These are phyloP conservation scores for Alternaria novae-zelandiae DNA, from an alignment of 2,329 filamentous ascomycete species.

Conservation along the genomic window DNA sequence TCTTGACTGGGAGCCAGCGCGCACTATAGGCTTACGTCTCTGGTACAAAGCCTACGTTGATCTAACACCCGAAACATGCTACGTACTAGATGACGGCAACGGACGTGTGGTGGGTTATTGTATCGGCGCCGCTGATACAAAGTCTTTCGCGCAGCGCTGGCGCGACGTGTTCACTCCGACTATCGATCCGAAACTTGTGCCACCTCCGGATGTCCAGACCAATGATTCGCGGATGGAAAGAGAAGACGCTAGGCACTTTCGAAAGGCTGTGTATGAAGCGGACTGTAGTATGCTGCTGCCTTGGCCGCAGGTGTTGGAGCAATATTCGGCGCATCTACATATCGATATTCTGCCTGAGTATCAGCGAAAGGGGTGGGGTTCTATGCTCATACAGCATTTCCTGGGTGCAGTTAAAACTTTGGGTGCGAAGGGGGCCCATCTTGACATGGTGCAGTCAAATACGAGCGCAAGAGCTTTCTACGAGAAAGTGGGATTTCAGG, in stretches of 20 bases:
- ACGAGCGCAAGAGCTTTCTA: conserved; percentile 37
- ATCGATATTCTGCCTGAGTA: conserved; percentile 46
- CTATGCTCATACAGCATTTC: conserved; percentile 33
- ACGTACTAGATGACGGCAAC: conserved; percentile 44
- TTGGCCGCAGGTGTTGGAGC: conserved; percentile 22
- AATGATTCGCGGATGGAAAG: conserved; percentile 24
- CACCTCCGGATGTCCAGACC: conserved; percentile 12
- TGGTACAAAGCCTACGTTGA: conserved; percentile 44
- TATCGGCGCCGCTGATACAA: conserved; percentile 42
- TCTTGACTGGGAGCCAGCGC: conserved; percentile 34
- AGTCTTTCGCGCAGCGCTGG: conserved; percentile 35
- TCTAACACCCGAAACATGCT: conserved; percentile 39
- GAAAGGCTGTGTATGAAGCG: conserved; percentile 24
- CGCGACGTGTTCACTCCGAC: conserved; percentile 32
- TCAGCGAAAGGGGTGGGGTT: conserved; percentile 43
- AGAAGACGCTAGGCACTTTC: conserved; percentile 21
- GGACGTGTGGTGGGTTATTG: conserved; percentile 48
- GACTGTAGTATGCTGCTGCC: conserved; percentile 33
- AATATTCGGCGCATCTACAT: conserved; percentile 48
- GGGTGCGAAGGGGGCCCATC: conserved; percentile 42
- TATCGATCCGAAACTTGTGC: conserved; percentile 28
- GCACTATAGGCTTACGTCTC: conserved; percentile 39
- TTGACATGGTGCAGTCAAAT: conserved; percentile 46
- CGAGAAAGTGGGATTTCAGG: conserved; percentile 31
- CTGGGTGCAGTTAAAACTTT: conserved; percentile 25